phyloP scores from a whole-genome alignment of 2,329 filamentous ascomycete species.

The Aspergillus neoniger region DNA sequence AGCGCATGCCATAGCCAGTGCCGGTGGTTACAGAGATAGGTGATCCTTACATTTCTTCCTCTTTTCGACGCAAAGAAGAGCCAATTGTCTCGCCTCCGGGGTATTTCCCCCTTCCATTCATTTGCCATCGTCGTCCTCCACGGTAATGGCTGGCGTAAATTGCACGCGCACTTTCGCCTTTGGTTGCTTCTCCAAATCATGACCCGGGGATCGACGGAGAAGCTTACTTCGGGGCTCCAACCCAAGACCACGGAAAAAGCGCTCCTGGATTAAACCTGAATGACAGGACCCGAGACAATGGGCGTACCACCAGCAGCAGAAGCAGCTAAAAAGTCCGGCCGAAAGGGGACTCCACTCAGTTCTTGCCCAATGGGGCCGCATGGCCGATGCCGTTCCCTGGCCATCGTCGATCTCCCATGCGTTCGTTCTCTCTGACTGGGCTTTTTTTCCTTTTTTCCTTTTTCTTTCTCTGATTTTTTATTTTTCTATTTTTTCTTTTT shows the following conservation, averaged over 20 bases:
- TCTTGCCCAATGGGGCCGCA: conserved; percentile 4
- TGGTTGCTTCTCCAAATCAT: conserved; percentile 1
- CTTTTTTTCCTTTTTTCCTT: too few species aligned
- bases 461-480: too few species aligned
- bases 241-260: conserved; percentile 9
- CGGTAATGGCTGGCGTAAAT: neutral
- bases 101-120: neutral
- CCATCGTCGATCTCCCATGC: conserved; percentile 21
- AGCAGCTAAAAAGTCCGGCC: conserved; percentile 17
- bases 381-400: conserved; percentile 17
- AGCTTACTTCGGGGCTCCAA: conserved; percentile 17
- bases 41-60: neutral
- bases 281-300: conserved; percentile 31
- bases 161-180: neutral
- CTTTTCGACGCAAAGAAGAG: neutral
- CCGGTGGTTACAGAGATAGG: neutral
- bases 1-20: neutral
- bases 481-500: too few species aligned
- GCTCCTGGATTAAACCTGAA: conserved; percentile 13
- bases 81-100: neutral
- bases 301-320: conserved; percentile 22
- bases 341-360: conserved; percentile 7
- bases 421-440: conserved; percentile 15
- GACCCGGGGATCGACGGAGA: conserved; percentile 18
- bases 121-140: neutral